Evolutionary conservation across 2,329 filamentous ascomycete genomes (phyloP).

Genomic region (Epichloe coenophiala): DNA sequence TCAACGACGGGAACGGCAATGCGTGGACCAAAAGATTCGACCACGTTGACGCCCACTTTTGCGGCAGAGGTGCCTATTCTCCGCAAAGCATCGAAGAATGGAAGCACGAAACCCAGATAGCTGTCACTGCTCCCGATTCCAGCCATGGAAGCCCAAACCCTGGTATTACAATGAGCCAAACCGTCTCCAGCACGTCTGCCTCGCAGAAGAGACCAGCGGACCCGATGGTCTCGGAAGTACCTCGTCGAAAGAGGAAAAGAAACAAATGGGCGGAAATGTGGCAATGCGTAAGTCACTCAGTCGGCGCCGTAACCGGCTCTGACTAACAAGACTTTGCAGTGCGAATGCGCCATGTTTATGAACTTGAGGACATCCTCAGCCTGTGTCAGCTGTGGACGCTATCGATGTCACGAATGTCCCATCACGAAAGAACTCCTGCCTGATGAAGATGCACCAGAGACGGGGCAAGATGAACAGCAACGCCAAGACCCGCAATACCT

Average conservation of each 20-base stretch:
- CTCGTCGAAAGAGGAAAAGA: background rate
- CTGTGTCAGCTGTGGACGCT: background rate
- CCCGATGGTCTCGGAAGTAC: background rate
- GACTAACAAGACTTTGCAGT: background rate
- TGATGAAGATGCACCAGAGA: background rate
- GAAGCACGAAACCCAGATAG: constrained; percentile 22
- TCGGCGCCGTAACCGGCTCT: background rate
- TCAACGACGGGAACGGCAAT: constrained; percentile 24
- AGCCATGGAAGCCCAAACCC: constrained; percentile 8
- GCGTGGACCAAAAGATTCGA: constrained; percentile 46
- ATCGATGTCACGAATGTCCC: background rate
- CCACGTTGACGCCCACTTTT: constrained; percentile 65
- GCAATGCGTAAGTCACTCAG: constrained; percentile 2
- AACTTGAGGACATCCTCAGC: background rate
- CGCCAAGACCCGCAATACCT: background rate
- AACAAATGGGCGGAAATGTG: background rate
- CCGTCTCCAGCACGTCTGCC: background rate
- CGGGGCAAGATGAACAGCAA: background rate
- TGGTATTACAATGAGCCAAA: background rate
- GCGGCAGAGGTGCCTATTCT: constrained; percentile 28
- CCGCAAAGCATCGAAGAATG: constrained; percentile 41
- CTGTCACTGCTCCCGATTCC: background rate
- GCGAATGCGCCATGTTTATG: background rate
- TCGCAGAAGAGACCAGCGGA: constrained; percentile 1
- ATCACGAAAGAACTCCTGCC: background rate